Evolutionary conservation across 805 yeast genomes (phyloP).

Genomic region (Saccharomycopsis schoenii): DNA sequence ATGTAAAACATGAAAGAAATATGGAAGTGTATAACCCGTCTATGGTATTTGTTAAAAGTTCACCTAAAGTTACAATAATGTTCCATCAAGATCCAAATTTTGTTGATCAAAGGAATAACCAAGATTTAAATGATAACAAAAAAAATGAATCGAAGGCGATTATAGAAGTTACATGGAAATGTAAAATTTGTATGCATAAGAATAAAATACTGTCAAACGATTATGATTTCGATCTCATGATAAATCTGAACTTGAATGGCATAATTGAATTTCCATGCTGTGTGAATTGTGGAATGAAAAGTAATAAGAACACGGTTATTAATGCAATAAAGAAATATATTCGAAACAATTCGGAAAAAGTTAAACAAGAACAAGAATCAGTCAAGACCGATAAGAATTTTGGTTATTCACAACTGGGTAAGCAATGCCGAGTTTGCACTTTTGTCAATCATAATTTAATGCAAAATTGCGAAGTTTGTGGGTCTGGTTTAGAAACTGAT

Average conservation of each 20-base stretch:
- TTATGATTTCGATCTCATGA: constrained; percentile 21
- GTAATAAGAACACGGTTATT: constrained; percentile 29
- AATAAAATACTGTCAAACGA: constrained; percentile 33
- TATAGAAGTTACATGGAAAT: constrained; percentile 51
- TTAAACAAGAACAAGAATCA: neutral
- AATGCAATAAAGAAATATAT: constrained; percentile 22
- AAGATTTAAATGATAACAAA: neutral
- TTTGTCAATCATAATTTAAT: constrained; percentile 77
- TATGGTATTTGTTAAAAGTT: constrained; percentile 58
- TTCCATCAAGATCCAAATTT: constrained; percentile 18
- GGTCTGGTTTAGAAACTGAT: constrained; percentile 34
- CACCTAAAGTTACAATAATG: constrained; percentile 60
- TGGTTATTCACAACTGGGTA: constrained; percentile 1
- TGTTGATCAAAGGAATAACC: neutral
- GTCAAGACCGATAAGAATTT: neutral
- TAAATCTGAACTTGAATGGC: constrained; percentile 7
- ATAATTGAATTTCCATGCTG: constrained; percentile 35
- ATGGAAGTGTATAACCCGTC: constrained; percentile 32
- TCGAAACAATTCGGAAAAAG: neutral
- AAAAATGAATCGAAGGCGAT: neutral
- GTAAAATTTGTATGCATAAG: constrained; percentile 79
- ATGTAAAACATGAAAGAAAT: constrained; percentile 21
- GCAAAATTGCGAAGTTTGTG: constrained; percentile 80
- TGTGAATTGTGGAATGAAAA: constrained; percentile 51
- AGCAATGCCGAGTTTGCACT: constrained; percentile 52